Base-by-base conservation (phyloP, 2,329 filamentous ascomycete species). In the Cytospora mali region DNA sequence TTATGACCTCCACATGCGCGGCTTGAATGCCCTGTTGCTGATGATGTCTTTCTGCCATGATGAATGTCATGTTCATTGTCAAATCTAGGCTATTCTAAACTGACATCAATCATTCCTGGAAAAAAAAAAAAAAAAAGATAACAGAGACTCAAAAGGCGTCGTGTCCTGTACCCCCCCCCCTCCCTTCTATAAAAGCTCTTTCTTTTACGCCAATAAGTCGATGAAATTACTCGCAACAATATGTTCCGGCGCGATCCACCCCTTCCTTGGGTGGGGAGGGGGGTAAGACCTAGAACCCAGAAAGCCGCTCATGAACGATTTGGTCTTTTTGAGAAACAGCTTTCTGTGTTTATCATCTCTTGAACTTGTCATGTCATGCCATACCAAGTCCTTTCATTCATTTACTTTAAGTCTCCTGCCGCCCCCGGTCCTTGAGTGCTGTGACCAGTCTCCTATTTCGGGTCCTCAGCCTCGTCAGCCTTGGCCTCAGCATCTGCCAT, bases 401-500 rank as follows among this genome's bases (percentile, higher is more conserved):
- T 39, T 39, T 39, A 39, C 35, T 18, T 39, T 39, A 18, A 21
- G n/a, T 29, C 2, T 14, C 14, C 10, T 23, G 10, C 50, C 39
- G 3, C n/a, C 35, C 55, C 18, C 35, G 35, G 23, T 10, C 6
- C 14, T 58, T 58, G n/a, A 52, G 16, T 2, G 50, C 25, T 42
- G 1, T 14, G 21, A 18, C 54, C 58, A 25, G 21, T 11, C n/a
- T 21, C 62, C 62, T 70, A 69, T 68, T 70, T 70, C 50, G 68
- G 61, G 49, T 71, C 71, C 55, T 73, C 75, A 42, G 76, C 70
- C 69, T 81, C 81, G 67, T 84, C 81, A 10, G 71, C 77, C 69
- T 85, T 83, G 23, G 81, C 72, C 75, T 82, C 81, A 33, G 83
- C 85, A 69, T 88, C 86, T 67, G 84, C 80, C 85, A 88, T 88